phyloP scores from a whole-genome alignment of 164 flowering plant genomes.

The Annona cherimola region DNA sequence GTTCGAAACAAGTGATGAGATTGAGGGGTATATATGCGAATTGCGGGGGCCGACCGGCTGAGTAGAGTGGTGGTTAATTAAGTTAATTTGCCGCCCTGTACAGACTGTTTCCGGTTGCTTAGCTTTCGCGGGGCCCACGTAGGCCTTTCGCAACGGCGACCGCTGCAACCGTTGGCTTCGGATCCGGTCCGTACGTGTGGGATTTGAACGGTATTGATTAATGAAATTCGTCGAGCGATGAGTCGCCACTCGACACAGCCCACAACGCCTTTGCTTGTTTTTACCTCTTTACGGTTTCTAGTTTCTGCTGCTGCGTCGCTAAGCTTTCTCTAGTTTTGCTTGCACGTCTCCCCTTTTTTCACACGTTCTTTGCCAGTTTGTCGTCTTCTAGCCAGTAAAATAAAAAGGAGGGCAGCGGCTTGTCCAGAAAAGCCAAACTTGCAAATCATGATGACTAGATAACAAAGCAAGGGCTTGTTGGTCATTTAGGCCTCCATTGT shows the following conservation, averaged over 20 bases:
- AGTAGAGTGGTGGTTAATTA: not conserved
- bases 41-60: not conserved
- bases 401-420: not conserved
- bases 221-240: not conserved
- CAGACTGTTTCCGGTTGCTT: slow-evolving; percentile 6
- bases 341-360: not conserved
- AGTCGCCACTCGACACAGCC: not conserved
- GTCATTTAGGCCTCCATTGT: not conserved
- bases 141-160: not conserved
- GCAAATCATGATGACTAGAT: not conserved
- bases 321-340: not conserved
- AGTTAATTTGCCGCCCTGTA: slow-evolving; percentile 11
- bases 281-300: too few species aligned
- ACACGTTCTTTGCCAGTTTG: not conserved
- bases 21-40: slow-evolving; percentile 3
- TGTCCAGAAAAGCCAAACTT: not conserved
- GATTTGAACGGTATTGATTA: not conserved
- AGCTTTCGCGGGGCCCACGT: not conserved
- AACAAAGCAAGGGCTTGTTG: not conserved
- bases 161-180: not conserved
- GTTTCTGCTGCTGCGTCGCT: not conserved
- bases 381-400: not conserved
- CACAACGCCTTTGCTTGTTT: not conserved
- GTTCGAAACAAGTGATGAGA: not conserved
- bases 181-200: not conserved